Evolutionary conservation across 2,329 filamentous ascomycete species (phyloP), one percentile per base, ranked within the genome.

Genomic region (Paramyrothecium roridum): DNA sequence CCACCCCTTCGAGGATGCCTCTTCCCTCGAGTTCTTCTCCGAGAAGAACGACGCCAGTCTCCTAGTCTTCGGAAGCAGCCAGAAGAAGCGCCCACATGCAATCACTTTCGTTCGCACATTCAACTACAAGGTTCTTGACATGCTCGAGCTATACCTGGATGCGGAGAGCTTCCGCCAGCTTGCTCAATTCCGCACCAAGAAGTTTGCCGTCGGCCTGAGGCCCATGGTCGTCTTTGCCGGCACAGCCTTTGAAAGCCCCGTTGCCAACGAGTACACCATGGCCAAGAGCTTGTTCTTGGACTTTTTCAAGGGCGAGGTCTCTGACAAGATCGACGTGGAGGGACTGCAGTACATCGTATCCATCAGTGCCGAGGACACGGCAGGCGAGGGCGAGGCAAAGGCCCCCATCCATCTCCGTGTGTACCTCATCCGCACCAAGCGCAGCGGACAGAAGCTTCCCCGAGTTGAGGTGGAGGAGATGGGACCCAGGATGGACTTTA

Each of bases 381-480:
- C 67, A 21, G 73, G 72, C 59, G 67, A 70, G 53, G 67, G 71
- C 21, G 77, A 78, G 48, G 70, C 69, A 30, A 84, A 84, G 70
- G 83, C 85, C 17, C 72, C 73, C 30, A 80, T 88, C 57, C 82
- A 84, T 71, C 70, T 97, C 65, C 86, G 95, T 57, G 87, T 90
- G 69, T 98, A 97, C 75, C 83, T 92, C 64, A 88, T 98, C 64
- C 81, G 82, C 66, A 98, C 95, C 50, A 90, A 90, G 81, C 89
- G 88, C 68, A 91, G 88, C 62, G 92, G 92, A 8, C 90, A 95
- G 73, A 90, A 88, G 67, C 78, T 98, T 48, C 95, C 95, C 8
- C 85, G 92, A 54, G 90, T 99, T 19, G 93, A 98, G 72, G 82
- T 98, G 55, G 92, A 96, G 73, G 93, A 97, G 77, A 96, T 97